Evolutionary conservation across 139 green algal genomes (phyloP).

Genomic region (Coccomyxa sp.): DNA sequence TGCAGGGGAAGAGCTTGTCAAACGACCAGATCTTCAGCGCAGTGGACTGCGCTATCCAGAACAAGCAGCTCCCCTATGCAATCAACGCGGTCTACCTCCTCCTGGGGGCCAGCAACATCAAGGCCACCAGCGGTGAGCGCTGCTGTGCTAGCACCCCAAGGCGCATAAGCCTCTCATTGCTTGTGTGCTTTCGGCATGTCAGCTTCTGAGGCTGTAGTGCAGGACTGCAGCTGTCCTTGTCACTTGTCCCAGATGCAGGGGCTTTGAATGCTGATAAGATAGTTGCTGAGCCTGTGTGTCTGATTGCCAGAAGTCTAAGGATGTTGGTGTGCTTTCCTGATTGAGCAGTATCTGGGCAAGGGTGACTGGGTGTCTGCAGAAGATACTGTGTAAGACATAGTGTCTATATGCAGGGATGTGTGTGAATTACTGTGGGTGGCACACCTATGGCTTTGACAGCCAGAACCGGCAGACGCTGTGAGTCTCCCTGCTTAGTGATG

Average conservation of each 20-base stretch:
- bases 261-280: no score
- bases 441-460: not conserved
- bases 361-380: not conserved
- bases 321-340: not conserved
- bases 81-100: conserved; percentile 4
- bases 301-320: not conserved
- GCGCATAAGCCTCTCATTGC: not conserved
- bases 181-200: not conserved
- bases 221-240: no score
- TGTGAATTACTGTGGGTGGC: not conserved
- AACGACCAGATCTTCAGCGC: conserved; percentile 2
- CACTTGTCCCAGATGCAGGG: no score
- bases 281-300: not conserved
- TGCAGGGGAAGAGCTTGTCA: not conserved
- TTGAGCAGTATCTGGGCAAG: not conserved
- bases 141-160: no score
- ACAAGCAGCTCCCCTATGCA: not conserved
- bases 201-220: no score
- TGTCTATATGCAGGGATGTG: not conserved
- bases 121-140: not conserved
- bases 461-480: not conserved
- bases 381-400: not conserved
- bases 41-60: not conserved
- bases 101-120: not conserved
- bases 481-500: no score